Evolutionary conservation across 1,284 basidiomycete genomes (phyloP), one percentile per base, ranked within the genome.

Genomic region (Pterulicium gracile): DNA sequence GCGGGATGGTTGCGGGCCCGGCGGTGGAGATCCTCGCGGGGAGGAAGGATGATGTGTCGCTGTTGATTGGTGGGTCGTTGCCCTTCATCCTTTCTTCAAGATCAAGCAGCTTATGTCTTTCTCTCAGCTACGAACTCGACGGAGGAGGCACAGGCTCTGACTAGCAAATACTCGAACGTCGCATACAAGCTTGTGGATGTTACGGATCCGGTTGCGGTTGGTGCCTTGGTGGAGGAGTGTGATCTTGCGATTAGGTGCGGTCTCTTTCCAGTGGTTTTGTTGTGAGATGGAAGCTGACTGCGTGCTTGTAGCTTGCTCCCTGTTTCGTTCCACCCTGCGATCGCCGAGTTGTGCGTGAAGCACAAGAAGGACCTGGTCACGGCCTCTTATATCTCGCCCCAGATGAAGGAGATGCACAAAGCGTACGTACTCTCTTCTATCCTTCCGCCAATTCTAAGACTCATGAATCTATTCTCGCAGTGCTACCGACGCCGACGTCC

Each of bases 1-100:
- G 86, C 47, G 94, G 93, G 15, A 92, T 94, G 79, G 93, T 94
- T 18, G 88, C 90, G 12, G 81, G 82, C 2, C 91, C 90, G 10
- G 84, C 84, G 4, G 81, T 90, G 3, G 77, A 86, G 50, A 78
- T 87, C 57, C 75, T 94, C 66, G 75, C 57, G 61, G 69, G 54
- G 47, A 55, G 66, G 47, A 62, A 70, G 42, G 52, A 56, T 0
- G 84, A 88, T 52, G 64, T 91, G 0, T 68, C 79, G 44, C 62
- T 94, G 22, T 61, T 85, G 2, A 76, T 93, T 52, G 90, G 89
- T 90, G 50, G 56, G 83, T 73, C 13, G 42, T 49, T 27, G 36
- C n/a, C 7, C 27, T 14, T 45, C 17, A n/a, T 32, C 23, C 36
- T 18, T 39, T 35, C 3, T n/a, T 21, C 34, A n/a, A 43, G 17